These are phyloP conservation scores for Pythium periplocum DNA, from an alignment of 352 stramenopile species.

Conservation along the genomic window DNA sequence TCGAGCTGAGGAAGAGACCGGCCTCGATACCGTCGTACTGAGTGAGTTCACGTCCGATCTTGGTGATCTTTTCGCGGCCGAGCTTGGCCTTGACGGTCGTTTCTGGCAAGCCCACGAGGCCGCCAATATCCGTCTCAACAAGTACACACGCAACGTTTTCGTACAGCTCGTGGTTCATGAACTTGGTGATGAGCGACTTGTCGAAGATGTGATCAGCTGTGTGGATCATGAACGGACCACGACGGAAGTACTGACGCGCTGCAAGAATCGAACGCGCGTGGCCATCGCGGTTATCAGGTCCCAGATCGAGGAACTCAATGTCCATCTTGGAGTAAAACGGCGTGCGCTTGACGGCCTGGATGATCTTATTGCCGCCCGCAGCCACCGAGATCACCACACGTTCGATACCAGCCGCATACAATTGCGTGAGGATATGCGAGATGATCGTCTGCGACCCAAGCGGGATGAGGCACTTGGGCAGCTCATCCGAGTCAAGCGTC, in stretches of 20 bases:
- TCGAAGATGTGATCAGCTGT: constrained; percentile 35
- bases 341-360: constrained; percentile 55
- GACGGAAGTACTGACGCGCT: constrained; percentile 20
- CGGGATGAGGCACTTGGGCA: constrained; percentile 72
- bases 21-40: constrained; percentile 66
- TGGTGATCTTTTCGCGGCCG: constrained; percentile 46
- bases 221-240: constrained; percentile 27
- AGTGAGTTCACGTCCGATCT: constrained; percentile 49
- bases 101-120: constrained; percentile 48
- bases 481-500: constrained; percentile 44
- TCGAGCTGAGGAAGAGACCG: constrained; percentile 66
- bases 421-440: constrained; percentile 70
- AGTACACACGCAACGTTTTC: constrained; percentile 65
- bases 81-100: constrained; percentile 65
- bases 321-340: constrained; percentile 67
- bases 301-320: constrained; percentile 30
- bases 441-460: constrained; percentile 72
- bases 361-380: constrained; percentile 51
- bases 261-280: constrained; percentile 28
- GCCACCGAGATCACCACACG: constrained; percentile 76
- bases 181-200: constrained; percentile 54
- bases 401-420: constrained; percentile 67
- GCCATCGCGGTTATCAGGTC: constrained; percentile 20
- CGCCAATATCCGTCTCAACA: constrained; percentile 61
- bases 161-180: constrained; percentile 50